Percentiles rank a stretch among this genome's conserved stretches.
Evolutionary conservation across 2,329 filamentous ascomycete genomes (phyloP).

Genomic region (Aspergillus novoparasiticus): DNA sequence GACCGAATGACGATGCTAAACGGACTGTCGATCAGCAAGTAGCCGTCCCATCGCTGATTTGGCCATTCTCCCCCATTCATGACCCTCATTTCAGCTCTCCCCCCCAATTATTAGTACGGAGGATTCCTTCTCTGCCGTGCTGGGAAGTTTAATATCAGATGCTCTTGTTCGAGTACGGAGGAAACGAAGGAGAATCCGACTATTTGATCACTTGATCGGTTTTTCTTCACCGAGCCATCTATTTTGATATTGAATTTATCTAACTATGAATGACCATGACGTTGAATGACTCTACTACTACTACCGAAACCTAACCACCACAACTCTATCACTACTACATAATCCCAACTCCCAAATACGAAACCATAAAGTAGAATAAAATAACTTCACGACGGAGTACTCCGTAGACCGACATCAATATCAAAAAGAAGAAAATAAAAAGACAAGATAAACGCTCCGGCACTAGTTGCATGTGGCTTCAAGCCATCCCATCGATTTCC

Average conservation of each 20-base stretch:
- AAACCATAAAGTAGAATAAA: no score
- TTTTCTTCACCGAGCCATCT: not conserved
- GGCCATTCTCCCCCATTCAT: not conserved
- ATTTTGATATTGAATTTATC: not conserved
- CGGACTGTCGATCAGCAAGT: slow-evolving; percentile 11
- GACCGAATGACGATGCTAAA: slow-evolving; percentile 20
- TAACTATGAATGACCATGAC: not conserved
- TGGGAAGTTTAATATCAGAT: not conserved
- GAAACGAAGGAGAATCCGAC: not conserved
- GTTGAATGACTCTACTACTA: not conserved
- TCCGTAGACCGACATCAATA: not conserved
- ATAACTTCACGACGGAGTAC: no score
- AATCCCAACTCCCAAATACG: not conserved
- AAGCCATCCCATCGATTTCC: not conserved
- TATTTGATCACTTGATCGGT: not conserved
- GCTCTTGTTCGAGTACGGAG: not conserved
- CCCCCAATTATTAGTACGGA: not conserved
- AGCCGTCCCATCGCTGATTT: not conserved
- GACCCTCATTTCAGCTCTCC: not conserved
- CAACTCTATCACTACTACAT: not conserved
- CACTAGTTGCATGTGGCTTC: slow-evolving; percentile 6
- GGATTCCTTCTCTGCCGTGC: not conserved
- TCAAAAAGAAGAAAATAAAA: not conserved
- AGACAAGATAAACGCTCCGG: slow-evolving; percentile 3
- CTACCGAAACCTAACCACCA: not conserved